Percentiles rank a stretch among this genome's conserved stretches.
Evolutionary conservation across 305 asterid genomes (phyloP).

Genomic region (Rubia balearica): DNA sequence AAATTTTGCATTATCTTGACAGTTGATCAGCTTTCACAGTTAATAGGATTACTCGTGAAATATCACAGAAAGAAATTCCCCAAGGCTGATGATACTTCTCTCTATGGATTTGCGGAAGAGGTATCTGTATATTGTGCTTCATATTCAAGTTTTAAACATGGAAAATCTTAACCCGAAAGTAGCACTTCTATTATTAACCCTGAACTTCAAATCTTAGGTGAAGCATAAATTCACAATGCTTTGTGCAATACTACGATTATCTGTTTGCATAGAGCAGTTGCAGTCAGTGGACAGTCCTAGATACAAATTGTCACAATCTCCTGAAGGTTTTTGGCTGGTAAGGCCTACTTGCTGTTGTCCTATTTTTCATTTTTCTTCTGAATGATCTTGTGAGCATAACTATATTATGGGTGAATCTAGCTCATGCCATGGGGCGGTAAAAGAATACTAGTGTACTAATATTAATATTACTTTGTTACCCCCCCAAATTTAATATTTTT

Average conservation of each 20-base stretch:
- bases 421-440: no score
- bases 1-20: slow-evolving; percentile 18
- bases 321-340: slow-evolving; percentile 60
- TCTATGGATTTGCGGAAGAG: slow-evolving; percentile 42
- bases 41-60: slow-evolving; percentile 63
- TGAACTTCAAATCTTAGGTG: slow-evolving; percentile 27
- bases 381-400: not conserved
- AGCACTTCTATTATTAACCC: not conserved
- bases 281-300: slow-evolving; percentile 28
- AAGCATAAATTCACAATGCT: slow-evolving; percentile 55
- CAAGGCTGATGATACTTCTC: slow-evolving; percentile 27
- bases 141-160: slow-evolving; percentile 2
- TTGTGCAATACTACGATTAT: slow-evolving; percentile 54
- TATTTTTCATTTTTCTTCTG: slow-evolving; percentile 3
- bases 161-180: slow-evolving; percentile 8
- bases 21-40: slow-evolving; percentile 38
- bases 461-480: no score
- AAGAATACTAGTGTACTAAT: no score
- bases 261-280: slow-evolving; percentile 42
- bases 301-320: slow-evolving; percentile 31
- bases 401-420: not conserved
- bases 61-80: slow-evolving; percentile 66
- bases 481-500: no score
- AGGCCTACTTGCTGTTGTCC: not conserved
- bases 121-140: slow-evolving; percentile 20